phyloP scores from a whole-genome alignment of 805 yeast species.

The Yarrowia sp. region DNA sequence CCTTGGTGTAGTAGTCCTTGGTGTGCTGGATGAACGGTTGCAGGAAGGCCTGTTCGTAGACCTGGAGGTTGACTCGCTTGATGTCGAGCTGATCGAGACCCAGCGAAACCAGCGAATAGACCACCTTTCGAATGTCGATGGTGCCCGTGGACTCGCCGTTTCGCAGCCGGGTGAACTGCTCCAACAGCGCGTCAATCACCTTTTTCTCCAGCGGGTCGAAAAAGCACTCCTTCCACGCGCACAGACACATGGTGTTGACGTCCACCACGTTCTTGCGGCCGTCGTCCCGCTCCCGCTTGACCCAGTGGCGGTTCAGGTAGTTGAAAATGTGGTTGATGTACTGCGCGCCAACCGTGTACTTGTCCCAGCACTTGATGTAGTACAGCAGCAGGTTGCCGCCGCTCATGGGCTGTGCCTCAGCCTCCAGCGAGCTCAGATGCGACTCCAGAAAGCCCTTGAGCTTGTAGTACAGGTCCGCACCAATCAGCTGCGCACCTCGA shows the following conservation, averaged over 20 bases:
- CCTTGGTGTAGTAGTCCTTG: constrained; percentile 57
- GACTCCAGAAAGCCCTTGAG: constrained; percentile 62
- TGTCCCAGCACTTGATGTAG: constrained; percentile 83
- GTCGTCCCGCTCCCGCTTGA: constrained; percentile 89
- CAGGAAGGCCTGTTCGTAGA: constrained; percentile 80
- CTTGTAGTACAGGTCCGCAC: constrained; percentile 81
- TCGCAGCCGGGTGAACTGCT: constrained; percentile 73
- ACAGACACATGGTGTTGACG: constrained; percentile 80
- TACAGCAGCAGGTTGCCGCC: constrained; percentile 73
- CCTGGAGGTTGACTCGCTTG: constrained; percentile 77
- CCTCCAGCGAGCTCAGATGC: constrained; percentile 43
- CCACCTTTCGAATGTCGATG: constrained; percentile 64
- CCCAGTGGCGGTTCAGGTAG: constrained; percentile 97
- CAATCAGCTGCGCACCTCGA: constrained; percentile 57
- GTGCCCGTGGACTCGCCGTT: constrained; percentile 72
- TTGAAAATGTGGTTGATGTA: constrained; percentile 90
- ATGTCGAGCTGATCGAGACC: constrained; percentile 91
- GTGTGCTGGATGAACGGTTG: constrained; percentile 63
- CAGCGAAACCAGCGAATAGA: constrained; percentile 80
- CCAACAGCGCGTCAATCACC: constrained; percentile 69
- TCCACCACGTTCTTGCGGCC: constrained; percentile 88
- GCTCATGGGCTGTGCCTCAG: constrained; percentile 43
- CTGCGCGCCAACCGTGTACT: constrained; percentile 88
- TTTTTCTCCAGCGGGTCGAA: constrained; percentile 61
- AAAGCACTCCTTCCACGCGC: constrained; percentile 84